These are phyloP conservation scores for Pleomassaria siparia DNA, from an alignment of 2,329 filamentous ascomycete genomes.

Conservation along the genomic window DNA sequence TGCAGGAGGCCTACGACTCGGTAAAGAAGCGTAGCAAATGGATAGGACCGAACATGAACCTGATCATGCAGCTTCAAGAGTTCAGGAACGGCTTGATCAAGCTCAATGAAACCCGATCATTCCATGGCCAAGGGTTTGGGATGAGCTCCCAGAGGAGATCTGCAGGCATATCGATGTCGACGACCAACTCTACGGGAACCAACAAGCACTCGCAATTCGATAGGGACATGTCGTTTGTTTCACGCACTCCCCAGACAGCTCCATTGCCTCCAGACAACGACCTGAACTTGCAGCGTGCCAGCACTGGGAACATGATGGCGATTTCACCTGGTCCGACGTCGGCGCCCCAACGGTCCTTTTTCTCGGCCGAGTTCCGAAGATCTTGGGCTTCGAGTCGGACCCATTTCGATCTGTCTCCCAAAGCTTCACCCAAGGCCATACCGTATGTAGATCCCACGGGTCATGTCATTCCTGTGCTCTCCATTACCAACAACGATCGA, in stretches of 20 bases:
- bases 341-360: slow-evolving; percentile 37
- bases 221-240: slow-evolving; percentile 29
- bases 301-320: slow-evolving; percentile 44
- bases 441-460: slow-evolving; percentile 43
- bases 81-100: slow-evolving; percentile 59
- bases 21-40: slow-evolving; percentile 80
- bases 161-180: slow-evolving; percentile 33
- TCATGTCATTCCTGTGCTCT: slow-evolving; percentile 40
- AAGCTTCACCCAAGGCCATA: slow-evolving; percentile 27
- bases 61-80: slow-evolving; percentile 86
- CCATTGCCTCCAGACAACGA: slow-evolving; percentile 53
- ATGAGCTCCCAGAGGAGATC: slow-evolving; percentile 25
- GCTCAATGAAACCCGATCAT: slow-evolving; percentile 34
- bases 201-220: slow-evolving; percentile 39
- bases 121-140: slow-evolving; percentile 35
- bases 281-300: slow-evolving; percentile 45
- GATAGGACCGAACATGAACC: slow-evolving; percentile 90
- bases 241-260: slow-evolving; percentile 41
- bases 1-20: slow-evolving; percentile 80
- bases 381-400: slow-evolving; percentile 45
- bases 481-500: slow-evolving; percentile 30
- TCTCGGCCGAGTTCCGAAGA: slow-evolving; percentile 40
- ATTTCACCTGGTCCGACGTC: slow-evolving; percentile 47
- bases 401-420: slow-evolving; percentile 34
- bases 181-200: slow-evolving; percentile 22